phyloP scores from a whole-genome alignment of 2,329 filamentous ascomycete genomes.

The Colletotrichum lentis region DNA sequence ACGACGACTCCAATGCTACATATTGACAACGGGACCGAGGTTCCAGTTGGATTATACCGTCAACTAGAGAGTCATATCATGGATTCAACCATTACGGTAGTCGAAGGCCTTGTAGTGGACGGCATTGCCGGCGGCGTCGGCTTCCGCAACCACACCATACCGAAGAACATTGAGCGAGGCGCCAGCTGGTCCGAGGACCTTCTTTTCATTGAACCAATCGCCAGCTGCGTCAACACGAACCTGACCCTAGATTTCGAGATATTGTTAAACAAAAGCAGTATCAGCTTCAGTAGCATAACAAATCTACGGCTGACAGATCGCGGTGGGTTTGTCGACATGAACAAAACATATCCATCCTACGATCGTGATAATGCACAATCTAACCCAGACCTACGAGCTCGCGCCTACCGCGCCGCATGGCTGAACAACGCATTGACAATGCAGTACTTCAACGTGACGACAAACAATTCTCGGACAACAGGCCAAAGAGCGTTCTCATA shows the following conservation, averaged over 20 bases:
- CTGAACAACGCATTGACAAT: slow-evolving; percentile 52
- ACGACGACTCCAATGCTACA: no score
- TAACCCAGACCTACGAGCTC: slow-evolving; percentile 48
- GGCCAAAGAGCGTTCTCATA: slow-evolving; percentile 45
- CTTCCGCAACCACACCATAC: no score
- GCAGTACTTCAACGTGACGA: slow-evolving; percentile 52
- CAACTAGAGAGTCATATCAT: no score
- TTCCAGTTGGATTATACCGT: no score
- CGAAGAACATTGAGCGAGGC: no score
- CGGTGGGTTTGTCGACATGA: slow-evolving; percentile 54
- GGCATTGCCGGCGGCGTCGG: no score
- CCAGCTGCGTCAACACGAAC: no score
- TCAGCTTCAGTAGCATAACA: slow-evolving; percentile 20
- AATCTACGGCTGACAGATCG: slow-evolving; percentile 50
- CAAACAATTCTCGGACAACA: slow-evolving; percentile 35
- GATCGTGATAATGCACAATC: slow-evolving; percentile 46
- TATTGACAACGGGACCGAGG: no score
- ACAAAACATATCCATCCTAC: slow-evolving; percentile 45
- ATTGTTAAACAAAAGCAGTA: neutral
- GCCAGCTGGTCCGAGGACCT: no score
- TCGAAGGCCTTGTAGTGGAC: no score
- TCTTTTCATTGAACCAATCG: no score
- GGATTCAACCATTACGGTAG: no score
- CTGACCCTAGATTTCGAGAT: slow-evolving; percentile 47
- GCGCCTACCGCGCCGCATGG: slow-evolving; percentile 56